Conservation (phyloP, 495 filamentous ascomycete genomes). For the Penicillium pancosmium region DNA sequence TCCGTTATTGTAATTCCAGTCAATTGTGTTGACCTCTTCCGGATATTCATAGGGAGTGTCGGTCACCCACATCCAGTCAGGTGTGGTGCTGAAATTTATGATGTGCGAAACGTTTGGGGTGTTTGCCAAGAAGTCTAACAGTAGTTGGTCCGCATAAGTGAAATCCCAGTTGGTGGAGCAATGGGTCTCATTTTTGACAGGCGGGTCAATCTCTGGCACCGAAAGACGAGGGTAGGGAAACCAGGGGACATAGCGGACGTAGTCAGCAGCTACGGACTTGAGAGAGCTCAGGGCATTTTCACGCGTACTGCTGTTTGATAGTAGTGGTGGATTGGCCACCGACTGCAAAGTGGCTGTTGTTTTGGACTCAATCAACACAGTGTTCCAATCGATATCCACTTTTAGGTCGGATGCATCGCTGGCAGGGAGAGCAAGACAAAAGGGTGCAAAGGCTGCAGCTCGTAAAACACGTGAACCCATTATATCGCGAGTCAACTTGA, state of each 20-base stretch:
- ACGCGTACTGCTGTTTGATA: conserved; percentile 10
- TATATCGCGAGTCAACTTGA: too few species aligned
- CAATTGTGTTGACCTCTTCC: conserved; percentile 2
- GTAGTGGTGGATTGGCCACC: conserved; percentile 10
- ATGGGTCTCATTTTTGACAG: conserved; percentile 5
- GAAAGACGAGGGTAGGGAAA: conserved; percentile 9
- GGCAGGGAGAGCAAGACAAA: conserved; percentile 1
- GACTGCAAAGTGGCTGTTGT: conserved; percentile 12
- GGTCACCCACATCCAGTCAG: conserved; percentile 12
- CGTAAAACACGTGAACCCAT: conserved; percentile 2
- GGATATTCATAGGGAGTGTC: conserved; percentile 4
- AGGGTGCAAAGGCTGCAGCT: conserved; percentile 2
- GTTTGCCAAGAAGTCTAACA: not conserved
- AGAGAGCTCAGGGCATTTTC: conserved; percentile 6
- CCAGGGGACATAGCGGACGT: conserved; percentile 13
- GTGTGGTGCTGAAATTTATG: conserved; percentile 9
- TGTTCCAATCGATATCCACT: conserved; percentile 10
- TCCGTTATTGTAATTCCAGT: conserved; percentile 9
- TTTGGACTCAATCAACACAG: conserved; percentile 13
- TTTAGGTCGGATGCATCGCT: not conserved
- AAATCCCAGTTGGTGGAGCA: conserved; percentile 5
- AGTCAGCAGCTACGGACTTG: conserved; percentile 1
- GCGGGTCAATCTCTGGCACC: conserved; percentile 3
- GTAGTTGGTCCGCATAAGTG: conserved; percentile 3
- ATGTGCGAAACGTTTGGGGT: conserved; percentile 9